Evolutionary conservation across 1,284 basidiomycete genomes (phyloP), one percentile per base, ranked within the genome.

Genomic region (Boletus hoseneyae): DNA sequence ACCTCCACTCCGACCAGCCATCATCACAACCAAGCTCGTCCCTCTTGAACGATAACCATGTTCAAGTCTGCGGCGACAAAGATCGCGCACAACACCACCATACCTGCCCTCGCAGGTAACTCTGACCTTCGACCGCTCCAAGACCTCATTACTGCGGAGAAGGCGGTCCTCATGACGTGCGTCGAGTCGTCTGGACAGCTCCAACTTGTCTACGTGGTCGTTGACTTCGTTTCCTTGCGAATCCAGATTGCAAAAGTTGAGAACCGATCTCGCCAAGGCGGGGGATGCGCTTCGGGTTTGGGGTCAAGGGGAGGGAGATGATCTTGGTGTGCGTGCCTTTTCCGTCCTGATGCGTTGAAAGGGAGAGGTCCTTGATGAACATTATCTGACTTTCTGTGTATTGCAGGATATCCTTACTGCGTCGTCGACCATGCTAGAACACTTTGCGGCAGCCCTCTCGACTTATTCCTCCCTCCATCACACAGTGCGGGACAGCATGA

Each of bases 101-200:
- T 93, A 13, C 85, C 91, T 23, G 75, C 82, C 0, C 71, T 94
- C 4, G 82, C 75, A 11, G 91, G 87, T 0, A 94, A 93, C 65
- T 84, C 85, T 61, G 93, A 96, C 65, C 70, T 94, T 13, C 74
- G 87, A 29, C 79, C 83, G 0, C 73, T 97, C 5, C 93, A 97
- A 65, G 92, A 94, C 61, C 75, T 96, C 55, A 97, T 97, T 55
- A 87, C 82, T 3, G 79, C 87, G 1, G 94, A 97, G 70, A 97
- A 97, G 73, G 72, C 78, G 5, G 87, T 95, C 13, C 73, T 96
- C 39, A 73, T 78, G 47, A 80, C 84, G 80, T 89, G 73, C 54
- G 85, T 77, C 27, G 12, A 18, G 16, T 37, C 44, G 44, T 23
- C 34, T 45, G 42, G 27, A 21, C 40, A 3, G 23, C 23, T 25